These are phyloP conservation scores for Fusarium circinatum DNA, from an alignment of 2,329 filamentous ascomycete species.

Conservation along the genomic window DNA sequence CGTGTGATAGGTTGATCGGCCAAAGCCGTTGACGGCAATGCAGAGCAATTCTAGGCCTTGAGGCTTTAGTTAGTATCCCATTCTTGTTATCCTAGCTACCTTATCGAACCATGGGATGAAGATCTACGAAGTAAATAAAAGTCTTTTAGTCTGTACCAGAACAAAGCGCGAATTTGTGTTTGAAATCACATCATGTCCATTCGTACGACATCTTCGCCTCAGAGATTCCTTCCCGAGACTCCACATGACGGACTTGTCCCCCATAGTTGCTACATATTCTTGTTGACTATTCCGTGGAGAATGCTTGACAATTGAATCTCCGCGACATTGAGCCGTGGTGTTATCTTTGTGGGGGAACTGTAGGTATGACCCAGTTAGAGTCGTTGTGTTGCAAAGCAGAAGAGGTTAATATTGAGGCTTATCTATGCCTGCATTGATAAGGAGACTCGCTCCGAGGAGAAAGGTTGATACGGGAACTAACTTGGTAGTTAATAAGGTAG, in stretches of 20 bases:
- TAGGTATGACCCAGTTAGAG: conserved; percentile 16
- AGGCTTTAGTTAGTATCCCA: neutral
- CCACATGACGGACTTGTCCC: neutral
- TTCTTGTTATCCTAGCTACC: neutral
- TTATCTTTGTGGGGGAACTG: conserved; percentile 28
- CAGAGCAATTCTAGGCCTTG: neutral
- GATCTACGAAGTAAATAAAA: neutral
- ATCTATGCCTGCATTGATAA: conserved; percentile 30
- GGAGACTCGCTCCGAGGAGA: conserved; percentile 33
- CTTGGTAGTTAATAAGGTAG: neutral
- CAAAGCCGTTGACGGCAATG: neutral
- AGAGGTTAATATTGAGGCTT: conserved; percentile 21
- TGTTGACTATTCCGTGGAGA: conserved; percentile 6
- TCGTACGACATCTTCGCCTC: neutral
- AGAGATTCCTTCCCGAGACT: neutral
- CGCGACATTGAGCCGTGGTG: neutral
- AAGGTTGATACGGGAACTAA: conserved; percentile 13
- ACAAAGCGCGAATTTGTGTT: neutral
- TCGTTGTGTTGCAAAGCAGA: conserved; percentile 15
- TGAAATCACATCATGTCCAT: conserved; percentile 24
- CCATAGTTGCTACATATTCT: neutral
- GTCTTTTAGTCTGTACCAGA: neutral
- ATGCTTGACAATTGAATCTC: conserved; percentile 3
- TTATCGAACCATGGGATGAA: neutral
- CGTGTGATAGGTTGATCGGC: conserved; percentile 6